phyloP scores from a whole-genome alignment of 192 early-diverging fungal genomes.

The Umbelopsis sp. region DNA sequence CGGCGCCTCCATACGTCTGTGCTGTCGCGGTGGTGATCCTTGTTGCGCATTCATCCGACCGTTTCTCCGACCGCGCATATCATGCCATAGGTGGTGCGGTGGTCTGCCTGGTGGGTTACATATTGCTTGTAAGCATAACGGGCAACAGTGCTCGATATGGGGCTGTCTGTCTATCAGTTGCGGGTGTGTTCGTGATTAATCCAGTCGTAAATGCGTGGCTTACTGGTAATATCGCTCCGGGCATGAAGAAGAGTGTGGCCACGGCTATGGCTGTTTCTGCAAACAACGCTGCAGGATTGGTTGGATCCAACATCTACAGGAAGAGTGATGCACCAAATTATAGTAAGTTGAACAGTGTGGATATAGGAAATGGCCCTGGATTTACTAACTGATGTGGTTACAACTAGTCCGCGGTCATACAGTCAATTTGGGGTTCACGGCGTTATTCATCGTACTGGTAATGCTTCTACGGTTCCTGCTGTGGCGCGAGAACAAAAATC shows the following conservation, averaged over 20 bases:
- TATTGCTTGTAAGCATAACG: slow-evolving; percentile 4
- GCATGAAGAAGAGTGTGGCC: slow-evolving; percentile 41
- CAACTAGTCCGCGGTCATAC: slow-evolving; percentile 28
- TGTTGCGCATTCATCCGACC: slow-evolving; percentile 35
- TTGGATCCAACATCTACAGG: slow-evolving; percentile 38
- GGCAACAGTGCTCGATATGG: slow-evolving; percentile 14
- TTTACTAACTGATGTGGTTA: not conserved
- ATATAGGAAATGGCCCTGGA: too few species aligned
- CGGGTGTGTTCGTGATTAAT: slow-evolving; percentile 37
- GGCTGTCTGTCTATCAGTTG: slow-evolving; percentile 32
- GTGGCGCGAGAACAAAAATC: slow-evolving; percentile 16
- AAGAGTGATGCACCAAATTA: slow-evolving; percentile 34
- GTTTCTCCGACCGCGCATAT: slow-evolving; percentile 27
- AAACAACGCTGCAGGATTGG: slow-evolving; percentile 34
- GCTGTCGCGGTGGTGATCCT: slow-evolving; percentile 37
- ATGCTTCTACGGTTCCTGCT: slow-evolving; percentile 19
- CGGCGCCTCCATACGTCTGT: slow-evolving; percentile 37
- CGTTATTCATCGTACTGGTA: slow-evolving; percentile 25
- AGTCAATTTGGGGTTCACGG: slow-evolving; percentile 28
- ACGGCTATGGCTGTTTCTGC: slow-evolving; percentile 39
- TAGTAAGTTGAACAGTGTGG: slow-evolving; percentile 15
- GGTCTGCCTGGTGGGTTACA: slow-evolving; percentile 36
- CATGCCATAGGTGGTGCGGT: slow-evolving; percentile 35
- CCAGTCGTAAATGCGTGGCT: slow-evolving; percentile 40
- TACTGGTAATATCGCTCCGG: slow-evolving; percentile 35